A percentile compares a stretch with the other conserved stretches of the same genome.
phyloP scores from a whole-genome alignment of 1,139 yeast genomes.

The Yamadazyma dendronema region DNA sequence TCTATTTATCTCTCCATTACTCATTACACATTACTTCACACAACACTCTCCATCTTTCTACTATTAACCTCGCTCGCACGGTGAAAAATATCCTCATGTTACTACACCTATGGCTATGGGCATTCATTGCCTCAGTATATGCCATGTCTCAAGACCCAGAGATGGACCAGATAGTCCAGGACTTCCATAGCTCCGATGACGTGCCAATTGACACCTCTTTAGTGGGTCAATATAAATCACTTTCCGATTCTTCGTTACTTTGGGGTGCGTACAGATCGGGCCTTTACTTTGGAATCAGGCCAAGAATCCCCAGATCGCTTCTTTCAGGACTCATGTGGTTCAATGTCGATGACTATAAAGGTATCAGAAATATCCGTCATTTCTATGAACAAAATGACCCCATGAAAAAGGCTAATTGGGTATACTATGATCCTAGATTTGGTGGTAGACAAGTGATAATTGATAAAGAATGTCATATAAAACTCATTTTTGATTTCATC shows the following conservation, averaged over 20 bases:
- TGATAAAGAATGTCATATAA: constrained; percentile 64
- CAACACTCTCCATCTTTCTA: background rate
- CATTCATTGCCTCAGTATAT: background rate
- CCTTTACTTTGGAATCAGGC: constrained; percentile 81
- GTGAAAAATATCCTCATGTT: background rate
- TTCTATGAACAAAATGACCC: constrained; percentile 74
- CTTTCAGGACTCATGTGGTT: constrained; percentile 90
- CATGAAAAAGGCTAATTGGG: constrained; percentile 81
- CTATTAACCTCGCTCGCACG: background rate
- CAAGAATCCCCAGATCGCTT: constrained; percentile 74
- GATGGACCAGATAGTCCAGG: background rate
- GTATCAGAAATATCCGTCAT: constrained; percentile 68
- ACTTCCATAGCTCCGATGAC: background rate
- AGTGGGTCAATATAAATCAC: constrained; percentile 22
- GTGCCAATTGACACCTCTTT: constrained; percentile 13
- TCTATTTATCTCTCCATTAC: too few species aligned
- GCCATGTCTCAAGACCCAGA: background rate
- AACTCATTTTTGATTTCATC: constrained; percentile 69
- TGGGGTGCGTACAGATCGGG: constrained; percentile 97
- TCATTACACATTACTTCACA: background rate
- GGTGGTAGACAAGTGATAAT: constrained; percentile 82
- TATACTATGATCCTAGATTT: constrained; percentile 74
- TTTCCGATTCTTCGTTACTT: constrained; percentile 36
- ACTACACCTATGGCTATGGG: background rate
- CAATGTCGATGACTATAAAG: constrained; percentile 58